Evolutionary conservation across 495 filamentous ascomycete genomes (phyloP).

Genomic region (Neurospora tetraspora): DNA sequence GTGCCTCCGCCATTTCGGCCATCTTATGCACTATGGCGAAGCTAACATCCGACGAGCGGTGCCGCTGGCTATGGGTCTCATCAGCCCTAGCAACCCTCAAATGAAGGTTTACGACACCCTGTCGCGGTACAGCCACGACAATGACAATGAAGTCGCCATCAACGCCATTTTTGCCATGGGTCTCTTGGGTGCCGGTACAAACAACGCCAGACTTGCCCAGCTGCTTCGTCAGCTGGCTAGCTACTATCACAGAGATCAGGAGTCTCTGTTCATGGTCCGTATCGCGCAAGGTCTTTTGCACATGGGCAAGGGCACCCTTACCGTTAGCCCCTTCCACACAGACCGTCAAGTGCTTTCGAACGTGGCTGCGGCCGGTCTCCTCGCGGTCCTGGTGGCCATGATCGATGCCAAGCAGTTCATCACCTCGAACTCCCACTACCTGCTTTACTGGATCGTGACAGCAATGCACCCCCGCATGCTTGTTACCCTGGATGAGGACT

Average conservation of each 20-base stretch:
- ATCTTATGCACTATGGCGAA: slow-evolving; percentile 98
- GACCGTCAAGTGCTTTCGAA: slow-evolving; percentile 91
- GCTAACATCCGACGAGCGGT: slow-evolving; percentile 94
- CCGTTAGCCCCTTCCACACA: slow-evolving; percentile 94
- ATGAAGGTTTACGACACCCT: slow-evolving; percentile 99
- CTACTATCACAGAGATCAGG: slow-evolving; percentile 95
- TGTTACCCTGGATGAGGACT: slow-evolving; percentile 86
- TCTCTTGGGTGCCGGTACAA: slow-evolving; percentile 90
- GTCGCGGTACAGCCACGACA: slow-evolving; percentile 98
- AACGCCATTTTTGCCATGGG: slow-evolving; percentile 99
- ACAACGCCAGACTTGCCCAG: slow-evolving; percentile 94
- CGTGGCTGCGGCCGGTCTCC: slow-evolving; percentile 80
- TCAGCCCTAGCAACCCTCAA: slow-evolving; percentile 95
- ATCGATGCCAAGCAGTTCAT: slow-evolving; percentile 95
- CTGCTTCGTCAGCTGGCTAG: slow-evolving; percentile 88
- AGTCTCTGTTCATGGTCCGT: slow-evolving; percentile 96
- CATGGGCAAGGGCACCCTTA: slow-evolving; percentile 98
- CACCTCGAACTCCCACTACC: slow-evolving; percentile 78
- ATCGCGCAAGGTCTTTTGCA: slow-evolving; percentile 96
- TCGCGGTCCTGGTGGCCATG: slow-evolving; percentile 82
- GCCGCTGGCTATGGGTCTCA: slow-evolving; percentile 91
- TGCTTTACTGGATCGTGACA: slow-evolving; percentile 96
- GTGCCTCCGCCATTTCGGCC: slow-evolving; percentile 93
- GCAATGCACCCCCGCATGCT: slow-evolving; percentile 96
- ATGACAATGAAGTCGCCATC: slow-evolving; percentile 95